Base-by-base conservation (phyloP, 2,329 filamentous ascomycete species). In the Pyrenophora seminiperda region DNA sequence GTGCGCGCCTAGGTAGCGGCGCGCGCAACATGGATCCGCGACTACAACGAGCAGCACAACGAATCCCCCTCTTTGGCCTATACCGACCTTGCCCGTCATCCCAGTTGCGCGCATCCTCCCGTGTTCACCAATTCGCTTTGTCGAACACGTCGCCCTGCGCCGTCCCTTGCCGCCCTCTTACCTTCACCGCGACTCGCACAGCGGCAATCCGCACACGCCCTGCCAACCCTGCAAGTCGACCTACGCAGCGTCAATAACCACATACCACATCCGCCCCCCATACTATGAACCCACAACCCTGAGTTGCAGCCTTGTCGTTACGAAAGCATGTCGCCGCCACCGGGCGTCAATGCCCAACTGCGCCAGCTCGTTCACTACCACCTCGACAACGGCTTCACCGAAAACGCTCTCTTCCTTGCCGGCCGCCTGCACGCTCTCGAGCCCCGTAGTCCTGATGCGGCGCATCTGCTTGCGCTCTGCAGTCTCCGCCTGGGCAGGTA, bases 391-490 rank as follows among this genome's bases (percentile, higher is more conserved):
- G 87, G 91, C 67, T 85, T 92, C 30, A 82, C 89, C 68, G 86
- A 92, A 47, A 97, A 96, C 70, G 94, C 94, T 48, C 85, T 96
- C 33, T 99, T 99, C 76, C 90, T 96, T 54, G 89, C 94, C 53
- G 90, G 93, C 67, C 86, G 94, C 58, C 83, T 97, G 15, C 82
- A 86, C 55, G 92, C 91, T 41, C 89, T 93, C 63, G 93, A 97
- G 65, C 84, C 88, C 18, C 86, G 89, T 64, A 89, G 87, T 15
- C 81, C 83, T 50, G 94, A 99, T 74, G 87, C 90, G 22, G 81
- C 85, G 37, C 92, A 96, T 70, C 83, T 99, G 10, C 79, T 96
- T 39, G 85, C 92, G 11, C 83, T 96, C 37, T 95, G 91, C 68
- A 87, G 97, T 73, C 82, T 94, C 42, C 88, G 90, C 41, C 83